A percentile compares a stretch with the other conserved stretches of the same genome.
These are phyloP conservation scores for Colletotrichum shisoi DNA, from an alignment of 2,329 filamentous ascomycete species.

Conservation along the genomic window DNA sequence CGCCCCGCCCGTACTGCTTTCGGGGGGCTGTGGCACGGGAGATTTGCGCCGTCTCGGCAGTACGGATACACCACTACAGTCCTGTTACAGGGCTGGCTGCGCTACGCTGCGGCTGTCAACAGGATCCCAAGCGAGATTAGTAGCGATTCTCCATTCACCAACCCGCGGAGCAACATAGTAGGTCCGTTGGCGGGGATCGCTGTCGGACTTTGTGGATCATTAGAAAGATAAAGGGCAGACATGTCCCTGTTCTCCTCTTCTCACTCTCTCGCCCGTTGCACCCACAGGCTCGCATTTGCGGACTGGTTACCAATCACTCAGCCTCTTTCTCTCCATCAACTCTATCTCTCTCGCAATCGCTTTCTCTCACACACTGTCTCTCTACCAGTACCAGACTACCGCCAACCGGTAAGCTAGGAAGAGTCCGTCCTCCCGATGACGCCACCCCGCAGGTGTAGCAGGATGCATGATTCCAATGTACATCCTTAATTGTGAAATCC, in stretches of 20 bases:
- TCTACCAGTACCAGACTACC: background rate
- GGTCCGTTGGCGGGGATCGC: background rate
- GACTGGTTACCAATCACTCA: background rate
- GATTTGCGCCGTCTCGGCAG: constrained; percentile 6
- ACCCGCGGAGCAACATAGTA: too few relatives aligned
- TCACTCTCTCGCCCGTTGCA: background rate
- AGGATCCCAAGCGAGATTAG: constrained; percentile 10
- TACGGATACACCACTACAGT: too few relatives aligned
- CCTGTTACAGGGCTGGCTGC: constrained; percentile 7
- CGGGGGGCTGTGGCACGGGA: constrained; percentile 2
- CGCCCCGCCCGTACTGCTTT: background rate
- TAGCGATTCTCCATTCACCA: background rate
- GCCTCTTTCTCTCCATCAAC: background rate
- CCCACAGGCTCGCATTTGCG: too few relatives aligned
- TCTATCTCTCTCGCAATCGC: too few relatives aligned
- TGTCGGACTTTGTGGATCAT: background rate
- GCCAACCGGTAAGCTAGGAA: background rate
- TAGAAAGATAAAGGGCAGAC: constrained; percentile 1
- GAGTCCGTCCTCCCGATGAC: constrained; percentile 16
- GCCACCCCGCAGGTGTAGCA: background rate
- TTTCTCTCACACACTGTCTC: too few relatives aligned
- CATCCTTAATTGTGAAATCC: constrained; percentile 17
- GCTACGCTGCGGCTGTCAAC: constrained; percentile 14
- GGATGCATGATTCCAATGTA: background rate
- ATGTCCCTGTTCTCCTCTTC: background rate